Percentiles rank a stretch among this genome's conserved stretches.
These are phyloP conservation scores for Penicillium ucsense DNA, from an alignment of 495 filamentous ascomycete genomes.

Conservation along the genomic window DNA sequence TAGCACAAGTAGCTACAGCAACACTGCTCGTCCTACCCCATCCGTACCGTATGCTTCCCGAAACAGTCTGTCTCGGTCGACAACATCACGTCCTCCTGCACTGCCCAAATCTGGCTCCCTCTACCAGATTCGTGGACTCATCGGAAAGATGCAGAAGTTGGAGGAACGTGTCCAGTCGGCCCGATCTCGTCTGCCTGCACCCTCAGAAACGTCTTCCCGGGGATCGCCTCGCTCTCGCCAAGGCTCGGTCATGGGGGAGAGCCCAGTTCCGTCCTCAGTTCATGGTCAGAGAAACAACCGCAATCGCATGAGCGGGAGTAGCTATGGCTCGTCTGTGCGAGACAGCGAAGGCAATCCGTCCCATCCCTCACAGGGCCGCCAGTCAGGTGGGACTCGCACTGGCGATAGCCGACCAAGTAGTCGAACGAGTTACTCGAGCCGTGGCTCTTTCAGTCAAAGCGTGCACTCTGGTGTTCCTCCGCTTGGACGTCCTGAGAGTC, in stretches of 20 bases:
- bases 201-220: slow-evolving; percentile 69
- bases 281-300: slow-evolving; percentile 66
- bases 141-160: slow-evolving; percentile 92
- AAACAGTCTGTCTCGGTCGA: slow-evolving; percentile 25
- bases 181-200: slow-evolving; percentile 80
- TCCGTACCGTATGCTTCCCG: slow-evolving; percentile 31
- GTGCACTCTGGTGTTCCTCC: slow-evolving; percentile 21
- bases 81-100: slow-evolving; percentile 20
- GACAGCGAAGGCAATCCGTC: slow-evolving; percentile 37
- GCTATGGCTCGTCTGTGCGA: slow-evolving; percentile 44
- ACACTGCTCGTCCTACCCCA: slow-evolving; percentile 26
- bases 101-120: slow-evolving; percentile 78
- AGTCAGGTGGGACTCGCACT: slow-evolving; percentile 41
- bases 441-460: slow-evolving; percentile 34
- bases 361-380: slow-evolving; percentile 33
- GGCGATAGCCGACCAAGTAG: slow-evolving; percentile 40
- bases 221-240: slow-evolving; percentile 51
- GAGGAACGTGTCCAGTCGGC: slow-evolving; percentile 91
- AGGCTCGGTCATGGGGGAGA: slow-evolving; percentile 41
- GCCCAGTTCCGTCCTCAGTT: slow-evolving; percentile 59
- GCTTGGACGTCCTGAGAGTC: slow-evolving; percentile 50
- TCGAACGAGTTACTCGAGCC: slow-evolving; percentile 35
- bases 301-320: slow-evolving; percentile 55
- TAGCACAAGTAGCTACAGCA: slow-evolving; percentile 31
- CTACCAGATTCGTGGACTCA: slow-evolving; percentile 83